These are phyloP conservation scores for Phytophthora meadii DNA, from an alignment of 352 stramenopile genomes.

Conservation along the genomic window DNA sequence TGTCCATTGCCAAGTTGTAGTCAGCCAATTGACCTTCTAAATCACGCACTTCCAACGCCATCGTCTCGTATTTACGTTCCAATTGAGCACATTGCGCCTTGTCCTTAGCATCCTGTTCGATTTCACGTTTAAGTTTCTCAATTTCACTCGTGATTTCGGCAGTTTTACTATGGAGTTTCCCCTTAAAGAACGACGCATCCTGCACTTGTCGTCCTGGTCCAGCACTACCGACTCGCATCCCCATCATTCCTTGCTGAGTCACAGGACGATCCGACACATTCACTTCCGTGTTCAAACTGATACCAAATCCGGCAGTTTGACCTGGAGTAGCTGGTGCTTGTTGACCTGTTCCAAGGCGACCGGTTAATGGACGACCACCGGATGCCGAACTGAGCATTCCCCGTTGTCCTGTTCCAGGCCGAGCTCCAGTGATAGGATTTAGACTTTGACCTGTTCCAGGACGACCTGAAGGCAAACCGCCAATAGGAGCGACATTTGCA, in stretches of 20 bases:
- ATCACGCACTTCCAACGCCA: conserved; percentile 74
- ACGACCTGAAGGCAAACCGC: conserved; percentile 35
- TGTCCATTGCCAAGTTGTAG: conserved; percentile 95
- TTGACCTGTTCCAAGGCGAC: conserved; percentile 59
- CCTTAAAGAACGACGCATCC: conserved; percentile 91
- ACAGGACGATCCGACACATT: conserved; percentile 92
- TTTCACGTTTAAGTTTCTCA: conserved; percentile 80
- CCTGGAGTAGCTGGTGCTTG: conserved; percentile 65
- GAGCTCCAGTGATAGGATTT: conserved; percentile 63
- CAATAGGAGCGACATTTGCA: conserved; percentile 25
- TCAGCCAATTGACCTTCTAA: conserved; percentile 93
- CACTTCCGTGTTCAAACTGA: conserved; percentile 91
- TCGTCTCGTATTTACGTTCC: conserved; percentile 78
- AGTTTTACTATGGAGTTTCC: conserved; percentile 91
- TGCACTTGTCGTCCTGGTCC: conserved; percentile 85
- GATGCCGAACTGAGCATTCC: conserved; percentile 54
- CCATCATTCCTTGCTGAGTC: conserved; percentile 93
- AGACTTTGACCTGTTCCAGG: conserved; percentile 67
- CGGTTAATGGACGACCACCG: conserved; percentile 59
- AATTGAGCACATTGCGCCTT: conserved; percentile 91
- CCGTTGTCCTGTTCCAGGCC: conserved; percentile 65
- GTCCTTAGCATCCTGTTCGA: conserved; percentile 87
- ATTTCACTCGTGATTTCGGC: conserved; percentile 88
- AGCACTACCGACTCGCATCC: conserved; percentile 83
- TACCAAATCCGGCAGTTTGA: conserved; percentile 70